Evolutionary conservation across 768 basidiomycete species (phyloP).

Genomic region (Rhizopogon roseolus): DNA sequence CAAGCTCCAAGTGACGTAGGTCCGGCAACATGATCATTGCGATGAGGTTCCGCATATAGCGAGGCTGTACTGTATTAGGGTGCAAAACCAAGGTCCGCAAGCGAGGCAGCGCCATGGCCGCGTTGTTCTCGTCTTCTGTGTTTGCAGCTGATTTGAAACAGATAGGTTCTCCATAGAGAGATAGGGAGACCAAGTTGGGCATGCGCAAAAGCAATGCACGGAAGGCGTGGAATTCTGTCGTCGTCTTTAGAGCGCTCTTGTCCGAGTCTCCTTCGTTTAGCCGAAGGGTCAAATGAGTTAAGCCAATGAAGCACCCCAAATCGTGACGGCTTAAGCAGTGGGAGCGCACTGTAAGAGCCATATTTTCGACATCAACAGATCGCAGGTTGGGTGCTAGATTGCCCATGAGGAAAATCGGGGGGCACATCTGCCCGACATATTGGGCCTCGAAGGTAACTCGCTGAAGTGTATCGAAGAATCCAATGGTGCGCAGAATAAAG

Average conservation of each 20-base stretch:
- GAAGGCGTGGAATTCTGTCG: constrained; percentile 22
- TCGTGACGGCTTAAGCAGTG: constrained; percentile 10
- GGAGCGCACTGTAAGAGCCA: constrained; percentile 17
- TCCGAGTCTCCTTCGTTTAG: constrained; percentile 19
- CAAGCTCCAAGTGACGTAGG: constrained; percentile 26
- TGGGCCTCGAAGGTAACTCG: constrained; percentile 26
- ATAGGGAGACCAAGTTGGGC: constrained; percentile 19
- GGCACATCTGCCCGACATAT: constrained; percentile 24
- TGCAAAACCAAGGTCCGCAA: constrained; percentile 26
- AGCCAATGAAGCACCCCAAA: constrained; percentile 12
- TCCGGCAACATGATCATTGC: constrained; percentile 22
- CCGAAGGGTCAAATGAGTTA: constrained; percentile 22
- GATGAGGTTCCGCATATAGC: constrained; percentile 25
- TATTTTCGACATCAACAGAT: constrained; percentile 25
- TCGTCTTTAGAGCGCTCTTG: constrained; percentile 20
- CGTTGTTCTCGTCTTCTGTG: background rate
- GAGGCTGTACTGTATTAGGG: constrained; percentile 25
- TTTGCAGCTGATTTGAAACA: constrained; percentile 16
- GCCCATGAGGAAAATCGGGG: constrained; percentile 21
- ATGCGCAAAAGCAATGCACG: constrained; percentile 18
- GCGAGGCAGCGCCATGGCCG: constrained; percentile 16
- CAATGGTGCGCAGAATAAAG: constrained; percentile 17
- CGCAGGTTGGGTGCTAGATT: constrained; percentile 11
- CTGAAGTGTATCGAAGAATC: constrained; percentile 17
- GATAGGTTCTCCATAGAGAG: constrained; percentile 23